Base-by-base conservation (phyloP, 768 basidiomycete species). In the Suillus sp. region DNA sequence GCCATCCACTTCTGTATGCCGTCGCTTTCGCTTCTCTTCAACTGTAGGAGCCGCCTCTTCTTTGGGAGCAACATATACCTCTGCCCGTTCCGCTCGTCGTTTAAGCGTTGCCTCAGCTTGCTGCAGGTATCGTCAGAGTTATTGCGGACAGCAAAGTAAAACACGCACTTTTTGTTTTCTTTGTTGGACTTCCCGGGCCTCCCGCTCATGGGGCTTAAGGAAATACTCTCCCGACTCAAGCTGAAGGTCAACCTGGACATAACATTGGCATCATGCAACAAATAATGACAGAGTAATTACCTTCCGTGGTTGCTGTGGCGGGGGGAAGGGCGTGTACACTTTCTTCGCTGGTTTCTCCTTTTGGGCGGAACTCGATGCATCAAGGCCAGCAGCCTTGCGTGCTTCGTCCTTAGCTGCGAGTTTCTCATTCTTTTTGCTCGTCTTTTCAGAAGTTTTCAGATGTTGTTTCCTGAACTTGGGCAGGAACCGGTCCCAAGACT, bases 181-280 rank as follows among this genome's bases (percentile, higher is more conserved):
- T 71, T 84, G 82, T 62, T 83, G 84, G 37, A 84, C 82, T 69
- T 95, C 92, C 40, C 86, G 83, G 3, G 84, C 86, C 67, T 90
- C 89, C 79, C 92, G 96, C 74, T 99, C 93, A 64, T 86, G 82
- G 20, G 91, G 79, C 74, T 96, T 97, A 79, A 99, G 90, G 83
- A 99, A 99, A 74, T 99, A 99, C 72, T 99, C 97, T 78, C 97
- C 97, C 2, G 91, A 92, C 72, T 97, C 96, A 67, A 99, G 82
- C 81, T 98, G 91, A 51, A 97, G 74, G 77, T 99, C 97, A 71
- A 99, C 81, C 90, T 94, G 18, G 4, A 13, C 56, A 64, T 22
- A 8, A 45, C 57, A 40, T 34, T 32, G 65, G 38, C 37, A 45
- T 22, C 10, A 16, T 14, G 70, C 43, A 71, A 61, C 9, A 18